Base-by-base conservation (phyloP, 176 grass and related monocot species). In the Thinopyrum elongatum region DNA sequence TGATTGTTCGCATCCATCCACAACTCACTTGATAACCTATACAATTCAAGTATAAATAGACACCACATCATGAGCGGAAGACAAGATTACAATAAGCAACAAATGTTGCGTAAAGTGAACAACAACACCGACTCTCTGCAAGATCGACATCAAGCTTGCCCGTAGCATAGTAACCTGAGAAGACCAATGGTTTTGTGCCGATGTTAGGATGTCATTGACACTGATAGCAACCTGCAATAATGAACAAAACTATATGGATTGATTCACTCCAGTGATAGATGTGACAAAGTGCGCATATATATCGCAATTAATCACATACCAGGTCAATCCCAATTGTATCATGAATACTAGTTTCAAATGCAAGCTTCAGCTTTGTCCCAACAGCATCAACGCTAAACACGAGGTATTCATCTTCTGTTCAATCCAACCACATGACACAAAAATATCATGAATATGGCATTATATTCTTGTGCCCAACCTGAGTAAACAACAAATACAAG, bases 311-410 rank as follows among this genome's bases (percentile, higher is more conserved):
- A 60, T 15, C 38, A 57, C 46, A 70, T 93, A 98, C 97, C 88
- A 98, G 82, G 84, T 98, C 94, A 85, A 96, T 91, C 33, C 96
- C 96, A 84, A 98, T 91, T 33, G 97, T 98, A 58, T 98, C 90
- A 86, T 98, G 94, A 82, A 91, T 96, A 55, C 88, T 8, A 21
- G 97, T 88, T 84, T 99, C 97, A 85, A 99, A 96, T 22, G 97
- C 97, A 87, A 99, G 90, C 80, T 99, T 99, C 36, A 99, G 71
- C 86, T 99, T 96, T 17, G 97, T 99, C 70, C 97, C 97, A 33
- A 99, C 97, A 28, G 94, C 94, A 35, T 99, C 97, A 0, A 85
- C 85, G 6, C 97, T 89, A 74, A 77, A 82, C 25, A 96, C 92
- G 78, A 99, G 86, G 57, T 90, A 96, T 6, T 87, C 76, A 68